Base-by-base conservation (phyloP, 768 basidiomycete species). In the Pisolithus sp. region DNA sequence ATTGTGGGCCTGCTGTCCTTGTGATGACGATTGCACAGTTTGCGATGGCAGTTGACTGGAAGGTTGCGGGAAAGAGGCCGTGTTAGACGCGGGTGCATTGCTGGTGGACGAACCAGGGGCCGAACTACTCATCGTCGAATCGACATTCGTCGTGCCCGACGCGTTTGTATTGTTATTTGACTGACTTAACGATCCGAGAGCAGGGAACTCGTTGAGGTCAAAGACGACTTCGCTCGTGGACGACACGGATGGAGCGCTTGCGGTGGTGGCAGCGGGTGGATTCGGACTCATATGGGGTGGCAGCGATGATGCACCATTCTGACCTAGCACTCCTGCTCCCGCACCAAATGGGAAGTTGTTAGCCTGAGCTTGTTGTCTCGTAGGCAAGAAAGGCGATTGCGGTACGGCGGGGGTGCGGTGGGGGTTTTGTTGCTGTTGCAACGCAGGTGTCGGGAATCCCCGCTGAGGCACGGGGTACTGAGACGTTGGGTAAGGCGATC, bases 151-250 rank as follows among this genome's bases (percentile, higher is more conserved):
- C 44, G 61, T 70, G 12, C 64, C 53, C 38, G 68, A 62, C 40
- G 68, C 71, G 58, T 70, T 75, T 40, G 63, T 72, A 59, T 55
- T 71, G 40, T 66, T 72, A 46, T 71, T 73, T 53, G 73, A 73
- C 34, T 73, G 76, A 13, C 78, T 76, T 40, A 83, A 82, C 38
- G 78, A 73, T 30, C 89, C 89, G 18, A 92, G 79, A 13, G 87
- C 89, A n/a, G 89, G 89, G 59, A 91, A 90, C 68, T 90, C 89
- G 62, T 88, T 89, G 30, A 82, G 88, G 73, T 91, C 89, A 37
- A 90, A 80, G 18, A 83, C 85, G 53, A 87, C 82, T 63, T 90
- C 89, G 66, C 78, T 84, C 31, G 79, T 73, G 24, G 85, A 85
- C 47, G 81, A 82, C 54, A 75, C 77, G 45, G 81, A 81, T 44